A percentile compares a stretch with the other conserved stretches of the same genome.
phyloP scores from a whole-genome alignment of 371 early-diverging fungal genomes.

The Mucor racemosus region DNA sequence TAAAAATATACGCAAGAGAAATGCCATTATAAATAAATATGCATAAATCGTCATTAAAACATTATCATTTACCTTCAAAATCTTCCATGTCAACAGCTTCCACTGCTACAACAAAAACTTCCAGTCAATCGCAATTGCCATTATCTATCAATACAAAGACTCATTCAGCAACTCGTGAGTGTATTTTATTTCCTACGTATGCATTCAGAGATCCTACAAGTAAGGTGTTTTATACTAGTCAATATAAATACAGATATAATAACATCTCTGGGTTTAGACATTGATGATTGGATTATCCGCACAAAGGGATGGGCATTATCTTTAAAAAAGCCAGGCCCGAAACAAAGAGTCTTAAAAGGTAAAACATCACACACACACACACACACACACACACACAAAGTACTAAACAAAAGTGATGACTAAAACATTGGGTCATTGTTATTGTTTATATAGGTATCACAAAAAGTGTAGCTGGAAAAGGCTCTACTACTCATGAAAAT shows the following conservation, averaged over 20 bases:
- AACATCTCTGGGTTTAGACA: constrained; percentile 1
- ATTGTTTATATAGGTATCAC: constrained; percentile 44
- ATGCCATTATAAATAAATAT: constrained; percentile 1
- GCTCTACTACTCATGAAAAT: constrained; percentile 22
- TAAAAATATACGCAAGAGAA: neutral
- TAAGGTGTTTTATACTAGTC: neutral
- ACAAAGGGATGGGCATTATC: constrained; percentile 46
- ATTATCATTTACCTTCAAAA: neutral
- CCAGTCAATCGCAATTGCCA: neutral
- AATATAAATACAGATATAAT: neutral
- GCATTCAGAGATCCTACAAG: constrained; percentile 21
- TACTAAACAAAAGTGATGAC: neutral
- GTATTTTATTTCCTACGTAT: constrained; percentile 29
- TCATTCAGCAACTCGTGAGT: constrained; percentile 10
- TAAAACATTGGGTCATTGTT: neutral
- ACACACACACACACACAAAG: no score
- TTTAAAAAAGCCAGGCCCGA: constrained; percentile 13
- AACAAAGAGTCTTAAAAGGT: constrained; percentile 40
- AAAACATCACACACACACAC: no score
- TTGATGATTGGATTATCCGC: constrained; percentile 39
- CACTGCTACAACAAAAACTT: neutral
- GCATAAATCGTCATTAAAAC: constrained; percentile 1
- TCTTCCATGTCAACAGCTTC: neutral
- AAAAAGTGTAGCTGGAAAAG: constrained; percentile 35
- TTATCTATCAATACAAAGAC: neutral